These are phyloP conservation scores for Margaritispora aquatica DNA, from an alignment of 495 filamentous ascomycete genomes.

Conservation along the genomic window DNA sequence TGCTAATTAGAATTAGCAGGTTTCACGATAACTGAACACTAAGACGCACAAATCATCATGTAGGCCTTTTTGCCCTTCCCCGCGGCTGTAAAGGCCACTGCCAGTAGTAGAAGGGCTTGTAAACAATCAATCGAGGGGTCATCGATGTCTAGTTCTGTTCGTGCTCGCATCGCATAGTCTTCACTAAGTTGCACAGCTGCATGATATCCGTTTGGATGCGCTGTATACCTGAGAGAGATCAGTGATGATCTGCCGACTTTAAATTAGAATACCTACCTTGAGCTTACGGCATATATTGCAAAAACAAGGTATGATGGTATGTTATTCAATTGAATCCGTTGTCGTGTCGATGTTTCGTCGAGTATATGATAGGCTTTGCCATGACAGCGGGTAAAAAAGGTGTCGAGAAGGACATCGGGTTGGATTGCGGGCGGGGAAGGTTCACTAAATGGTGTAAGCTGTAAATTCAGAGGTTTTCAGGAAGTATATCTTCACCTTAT, in stretches of 20 bases:
- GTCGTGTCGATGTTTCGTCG: constrained; percentile 63
- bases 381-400: constrained; percentile 70
- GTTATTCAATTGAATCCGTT: constrained; percentile 58
- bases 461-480: neutral
- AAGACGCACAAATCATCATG: constrained; percentile 66
- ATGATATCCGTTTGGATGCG: constrained; percentile 53
- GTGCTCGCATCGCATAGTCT: constrained; percentile 60
- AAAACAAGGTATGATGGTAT: constrained; percentile 56
- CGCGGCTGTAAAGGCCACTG: constrained; percentile 64
- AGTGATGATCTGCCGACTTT: constrained; percentile 6
- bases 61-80: constrained; percentile 81
- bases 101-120: constrained; percentile 70
- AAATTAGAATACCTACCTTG: constrained; percentile 43
- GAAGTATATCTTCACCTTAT: constrained; percentile 19
- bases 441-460: constrained; percentile 24
- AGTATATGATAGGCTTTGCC: constrained; percentile 73
- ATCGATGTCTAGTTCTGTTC: constrained; percentile 66
- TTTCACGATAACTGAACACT: neutral
- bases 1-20: constrained; percentile 38
- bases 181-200: constrained; percentile 51
- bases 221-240: constrained; percentile 50
- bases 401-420: constrained; percentile 60
- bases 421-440: constrained; percentile 30
- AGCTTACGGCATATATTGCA: constrained; percentile 68
- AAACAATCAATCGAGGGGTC: constrained; percentile 71